These are phyloP conservation scores for Hemileia vastatrix DNA, from an alignment of 1,284 basidiomycete genomes.

Conservation along the genomic window DNA sequence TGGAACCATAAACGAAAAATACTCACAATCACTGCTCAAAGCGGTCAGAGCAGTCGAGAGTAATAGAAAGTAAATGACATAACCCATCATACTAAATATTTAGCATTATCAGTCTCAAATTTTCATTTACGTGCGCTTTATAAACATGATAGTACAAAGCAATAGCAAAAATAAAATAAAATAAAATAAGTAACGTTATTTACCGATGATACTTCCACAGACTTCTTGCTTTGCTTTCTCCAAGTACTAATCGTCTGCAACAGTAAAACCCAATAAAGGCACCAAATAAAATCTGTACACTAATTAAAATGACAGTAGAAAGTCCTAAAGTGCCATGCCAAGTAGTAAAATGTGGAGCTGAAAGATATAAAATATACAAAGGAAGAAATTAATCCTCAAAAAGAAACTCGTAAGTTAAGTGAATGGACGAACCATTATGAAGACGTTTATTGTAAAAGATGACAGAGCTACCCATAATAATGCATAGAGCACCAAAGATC, in stretches of 20 bases:
- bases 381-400: background rate
- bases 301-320: slow-evolving; percentile 3
- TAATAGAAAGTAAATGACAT: slow-evolving; percentile 13
- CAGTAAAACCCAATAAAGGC: slow-evolving; percentile 17
- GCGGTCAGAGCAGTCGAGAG: slow-evolving; percentile 10
- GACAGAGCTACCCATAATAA: slow-evolving; percentile 1
- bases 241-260: slow-evolving; percentile 8
- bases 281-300: slow-evolving; percentile 15
- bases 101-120: background rate
- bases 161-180: background rate
- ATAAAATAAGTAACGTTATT: background rate
- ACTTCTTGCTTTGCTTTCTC: slow-evolving; percentile 7
- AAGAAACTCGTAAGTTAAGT: background rate
- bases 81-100: background rate
- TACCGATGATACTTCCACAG: slow-evolving; percentile 22
- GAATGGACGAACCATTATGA: slow-evolving; percentile 9
- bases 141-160: background rate
- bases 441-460: slow-evolving; percentile 17
- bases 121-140: background rate
- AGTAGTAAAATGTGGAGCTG: slow-evolving; percentile 20
- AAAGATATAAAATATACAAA: background rate
- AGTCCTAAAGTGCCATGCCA: slow-evolving; percentile 22
- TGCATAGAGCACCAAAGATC: slow-evolving; percentile 11
- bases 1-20: no score
- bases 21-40: slow-evolving; percentile 21